Evolutionary conservation across 345 rosid genomes (phyloP), one percentile per base, ranked within the genome.

Genomic region (Salix exigua): DNA sequence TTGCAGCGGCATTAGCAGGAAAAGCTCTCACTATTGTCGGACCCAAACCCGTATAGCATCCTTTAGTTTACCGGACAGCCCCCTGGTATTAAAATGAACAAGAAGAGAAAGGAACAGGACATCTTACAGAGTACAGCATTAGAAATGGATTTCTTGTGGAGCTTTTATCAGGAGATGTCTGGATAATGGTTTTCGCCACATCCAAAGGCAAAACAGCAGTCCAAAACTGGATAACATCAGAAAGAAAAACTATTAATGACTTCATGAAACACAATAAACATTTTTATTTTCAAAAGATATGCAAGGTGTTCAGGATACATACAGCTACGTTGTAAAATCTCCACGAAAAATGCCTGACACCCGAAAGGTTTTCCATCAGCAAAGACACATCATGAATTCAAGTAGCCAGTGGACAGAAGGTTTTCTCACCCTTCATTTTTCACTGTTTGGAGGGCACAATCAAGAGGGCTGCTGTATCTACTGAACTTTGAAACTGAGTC

Each of bases 1-100:
- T 96, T 25, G 99, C 97, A 48, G 93, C 92, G 38, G 98, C 99
- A 79, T 96, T 96, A 70, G 99, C 98, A 63, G 98, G 97, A 83
- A 96, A 96, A 50, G 98, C 97, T 83, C 98, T 88, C 55, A 80
- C 84, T 18, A 94, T 84, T 11, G 98, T 96, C 1, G 96, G 98
- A 76, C 94, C 95, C 35, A 96, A 83, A 72, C 98, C 99, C 5
- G 97, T 77, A 38, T 94, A 92, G 85, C 97, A 96, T 78, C 96
- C 99, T 82, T 85, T 89, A 21, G 76, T 44, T 42, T 17, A 25
- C 23, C 3, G 1, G 14, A 26, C 28, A 53, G 4, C 53, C 7
- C 35, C 62, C 28, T 55, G 62, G 62, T 1, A 55, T 55, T 8
- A 40, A 8, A 38, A 17, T 0, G 31, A 21, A 9, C 44, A 23